Evolutionary conservation across 257 asterid genomes (phyloP).

Genomic region (Linderniella brevidens): DNA sequence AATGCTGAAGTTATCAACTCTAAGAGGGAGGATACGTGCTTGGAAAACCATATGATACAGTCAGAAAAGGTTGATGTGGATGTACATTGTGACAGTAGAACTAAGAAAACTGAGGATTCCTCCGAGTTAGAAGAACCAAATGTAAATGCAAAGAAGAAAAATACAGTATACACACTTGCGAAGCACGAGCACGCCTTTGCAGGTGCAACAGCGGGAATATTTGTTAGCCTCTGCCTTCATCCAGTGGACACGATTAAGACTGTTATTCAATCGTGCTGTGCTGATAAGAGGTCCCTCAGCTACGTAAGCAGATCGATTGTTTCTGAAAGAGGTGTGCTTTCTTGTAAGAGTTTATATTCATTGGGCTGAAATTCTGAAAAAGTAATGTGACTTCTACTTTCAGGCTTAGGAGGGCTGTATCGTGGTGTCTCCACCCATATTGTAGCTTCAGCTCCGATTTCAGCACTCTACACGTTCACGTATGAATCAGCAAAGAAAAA

Average conservation of each 20-base stretch:
- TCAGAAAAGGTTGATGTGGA: constrained; percentile 12
- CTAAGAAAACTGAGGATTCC: constrained; percentile 9
- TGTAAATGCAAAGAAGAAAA: constrained; percentile 21
- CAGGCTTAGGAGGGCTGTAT: constrained; percentile 75
- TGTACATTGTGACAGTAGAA: constrained; percentile 12
- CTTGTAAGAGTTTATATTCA: neutral
- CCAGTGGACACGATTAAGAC: constrained; percentile 90
- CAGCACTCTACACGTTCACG: constrained; percentile 86
- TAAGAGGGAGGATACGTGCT: constrained; percentile 11
- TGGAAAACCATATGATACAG: constrained; percentile 11
- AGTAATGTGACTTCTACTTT: constrained; percentile 8
- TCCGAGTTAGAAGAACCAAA: constrained; percentile 20
- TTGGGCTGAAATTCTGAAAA: constrained; percentile 6
- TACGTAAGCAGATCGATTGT: constrained; percentile 47
- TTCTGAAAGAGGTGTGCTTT: constrained; percentile 62
- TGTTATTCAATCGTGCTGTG: constrained; percentile 63
- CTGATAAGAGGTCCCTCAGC: constrained; percentile 47
- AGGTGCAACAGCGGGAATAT: constrained; percentile 91
- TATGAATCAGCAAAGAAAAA: constrained; percentile 74
- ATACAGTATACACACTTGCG: constrained; percentile 29
- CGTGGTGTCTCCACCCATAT: constrained; percentile 85
- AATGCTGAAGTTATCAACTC: constrained; percentile 12
- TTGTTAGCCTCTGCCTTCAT: constrained; percentile 82
- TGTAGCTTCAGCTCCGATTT: constrained; percentile 83
- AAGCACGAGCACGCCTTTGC: constrained; percentile 88